Base-by-base conservation (phyloP, 2,329 filamentous ascomycete genomes). In the Colletotrichum neosansevieriae region DNA sequence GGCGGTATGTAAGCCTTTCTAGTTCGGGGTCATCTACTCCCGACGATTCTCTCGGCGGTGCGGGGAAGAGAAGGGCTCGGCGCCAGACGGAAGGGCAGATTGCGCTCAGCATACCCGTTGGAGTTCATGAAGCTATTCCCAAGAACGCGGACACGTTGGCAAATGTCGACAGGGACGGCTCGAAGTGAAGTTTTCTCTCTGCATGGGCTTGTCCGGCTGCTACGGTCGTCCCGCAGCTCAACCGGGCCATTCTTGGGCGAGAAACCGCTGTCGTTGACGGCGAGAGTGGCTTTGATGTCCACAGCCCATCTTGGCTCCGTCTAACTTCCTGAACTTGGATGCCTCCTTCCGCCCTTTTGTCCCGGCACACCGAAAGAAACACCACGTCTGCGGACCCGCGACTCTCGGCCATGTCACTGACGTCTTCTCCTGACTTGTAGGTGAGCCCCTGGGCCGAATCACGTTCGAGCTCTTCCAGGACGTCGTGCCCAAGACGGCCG, bases 381-480 rank as follows among this genome's bases (percentile, higher is more conserved):
- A 9, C 21, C 15, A 17, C n/a, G 54, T 7, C 42, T 38, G 42
- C 19, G 44, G 32, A 49, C 44, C 3, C 44, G 19, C 4, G 32
- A 40, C 21, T 51, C 19, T 29, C n/a, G 2, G n/a, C 19, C 17
- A 2, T 15, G 34, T 21, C 6, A 40, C 63, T 67, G 10, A 59
- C 62, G n/a, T 53, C 32, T 45, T 29, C 36, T 38, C 36, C 4
- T 15, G 11, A 38, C 36, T 4, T 11, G 10, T 72, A 96, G 94
- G 94, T 70, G 93, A 97, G 76, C 91, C 93, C 3, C 87, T 97
- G 15, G 94, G 94, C 71, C 91, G 94, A 66, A 89, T 97, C 76
- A 94, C 92, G 72, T 94, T 97, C 79, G 93, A 98, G 81, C 89
- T 99, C 70, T 98, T 96, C 84, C 89, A 91, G 70, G 88, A 97